Evolutionary conservation across 2,329 filamentous ascomycete species (phyloP), one percentile per base, ranked within the genome.

Genomic region (Setomelanomma holmii): DNA sequence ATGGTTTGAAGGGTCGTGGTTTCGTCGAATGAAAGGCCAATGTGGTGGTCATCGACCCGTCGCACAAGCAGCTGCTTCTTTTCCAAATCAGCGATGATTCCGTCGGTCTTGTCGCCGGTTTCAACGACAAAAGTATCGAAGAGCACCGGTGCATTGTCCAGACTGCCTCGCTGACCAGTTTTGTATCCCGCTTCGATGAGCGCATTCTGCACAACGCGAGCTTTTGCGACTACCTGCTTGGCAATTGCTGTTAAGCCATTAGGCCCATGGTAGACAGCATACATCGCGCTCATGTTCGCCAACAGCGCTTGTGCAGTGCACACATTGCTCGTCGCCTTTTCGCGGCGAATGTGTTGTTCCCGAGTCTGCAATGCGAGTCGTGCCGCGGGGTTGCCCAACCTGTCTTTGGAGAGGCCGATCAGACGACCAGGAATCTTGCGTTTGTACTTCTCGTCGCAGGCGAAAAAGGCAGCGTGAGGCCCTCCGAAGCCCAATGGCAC

Each of bases 321-420:
- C 53, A 97, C 93, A 71, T 98, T 98, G 80, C 92, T 96, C 1
- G 93, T 98, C 1, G 93, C 93, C 83, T 97, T 97, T 75, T 98
- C 93, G 68, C 93, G 86, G 60, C 93, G 86, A 72, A 98, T 97
- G 74, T 98, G 93, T 79, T 98, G 93, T 78, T 98, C 93, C 65
- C 93, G 84, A 8, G 93, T 97, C 78, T 98, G 93, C 45, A 97
- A 79, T 16, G 93, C 90, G 69, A 97, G 78, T 65, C 93, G 84
- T 60, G 96, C 87, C 4, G 93, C 93, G 11, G 84, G 87, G 58
- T 90, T 86, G 6, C 93, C 93, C 4, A 92, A 81, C 48, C 93
- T 85, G 71, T 98, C 93, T 76, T 96, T 96, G 44, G 93, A 96
- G 3, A 97, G 83, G 63, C 93, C 93, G 56, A 98, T 89, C 23